Percentiles rank a stretch among this genome's conserved stretches.
Conservation (phyloP, 2,329 filamentous ascomycete genomes). For the Acephala macrosclerotiorum region DNA sequence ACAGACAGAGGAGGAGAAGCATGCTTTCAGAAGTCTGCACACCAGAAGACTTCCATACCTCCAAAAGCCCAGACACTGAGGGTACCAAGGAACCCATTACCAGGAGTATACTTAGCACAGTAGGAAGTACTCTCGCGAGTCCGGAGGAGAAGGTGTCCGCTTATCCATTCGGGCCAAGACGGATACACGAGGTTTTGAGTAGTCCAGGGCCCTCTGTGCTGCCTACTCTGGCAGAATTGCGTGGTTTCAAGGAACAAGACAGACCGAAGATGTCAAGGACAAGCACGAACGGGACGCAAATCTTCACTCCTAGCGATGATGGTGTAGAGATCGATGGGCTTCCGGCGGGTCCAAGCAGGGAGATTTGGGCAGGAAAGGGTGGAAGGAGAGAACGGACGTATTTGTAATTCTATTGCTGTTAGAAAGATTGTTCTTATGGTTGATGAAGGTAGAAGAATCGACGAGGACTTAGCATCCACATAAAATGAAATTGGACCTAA, state of each 20-base stretch:
- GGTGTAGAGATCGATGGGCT: constrained; percentile 42
- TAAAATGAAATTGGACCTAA: constrained; percentile 16
- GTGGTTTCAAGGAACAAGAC: background rate
- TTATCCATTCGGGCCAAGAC: background rate
- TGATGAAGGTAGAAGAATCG: background rate
- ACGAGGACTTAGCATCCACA: background rate
- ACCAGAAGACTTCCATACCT: constrained; percentile 29
- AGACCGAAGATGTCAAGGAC: constrained; percentile 32
- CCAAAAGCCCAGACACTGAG: background rate
- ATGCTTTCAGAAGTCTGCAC: constrained; percentile 41
- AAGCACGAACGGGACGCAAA: constrained; percentile 42
- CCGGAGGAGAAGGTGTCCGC: constrained; percentile 24
- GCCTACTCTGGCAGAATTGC: background rate
- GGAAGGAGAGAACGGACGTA: constrained; percentile 38
- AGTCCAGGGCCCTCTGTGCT: background rate
- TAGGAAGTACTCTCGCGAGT: constrained; percentile 29
- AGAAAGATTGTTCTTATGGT: background rate
- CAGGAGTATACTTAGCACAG: constrained; percentile 26
- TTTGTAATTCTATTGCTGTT: constrained; percentile 25
- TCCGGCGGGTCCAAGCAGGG: constrained; percentile 36
- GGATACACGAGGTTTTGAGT: background rate
- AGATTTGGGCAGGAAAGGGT: constrained; percentile 34
- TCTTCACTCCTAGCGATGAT: constrained; percentile 39
- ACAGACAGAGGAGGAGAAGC: constrained; percentile 32
- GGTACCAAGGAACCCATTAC: constrained; percentile 13